Conservation (phyloP, 306 rosid species). For the Quercus suber region DNA sequence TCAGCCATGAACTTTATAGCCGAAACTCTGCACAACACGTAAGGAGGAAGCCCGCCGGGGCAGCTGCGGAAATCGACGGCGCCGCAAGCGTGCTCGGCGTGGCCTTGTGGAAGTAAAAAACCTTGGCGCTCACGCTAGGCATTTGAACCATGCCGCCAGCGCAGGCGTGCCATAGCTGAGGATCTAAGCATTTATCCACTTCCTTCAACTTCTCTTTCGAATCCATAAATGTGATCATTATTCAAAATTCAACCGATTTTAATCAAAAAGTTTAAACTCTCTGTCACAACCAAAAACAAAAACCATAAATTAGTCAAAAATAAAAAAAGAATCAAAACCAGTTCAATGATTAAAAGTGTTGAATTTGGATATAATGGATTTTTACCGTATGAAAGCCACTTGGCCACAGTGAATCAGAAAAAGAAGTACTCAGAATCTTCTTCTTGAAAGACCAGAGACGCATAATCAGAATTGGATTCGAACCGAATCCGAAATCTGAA, state of each 20-base stretch:
- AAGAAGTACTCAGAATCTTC: not conserved
- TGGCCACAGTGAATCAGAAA: constrained; percentile 19
- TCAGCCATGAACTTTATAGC: constrained; percentile 80
- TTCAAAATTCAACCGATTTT: not conserved
- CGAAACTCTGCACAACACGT: constrained; percentile 57
- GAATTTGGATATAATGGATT: not conserved
- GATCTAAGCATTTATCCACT: constrained; percentile 70
- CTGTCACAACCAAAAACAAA: too few relatives aligned
- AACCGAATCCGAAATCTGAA: constrained; percentile 14
- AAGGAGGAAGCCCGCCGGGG: constrained; percentile 49
- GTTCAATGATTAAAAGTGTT: constrained; percentile 18
- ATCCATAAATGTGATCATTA: constrained; percentile 88
- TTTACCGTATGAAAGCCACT: constrained; percentile 43
- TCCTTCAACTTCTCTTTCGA: constrained; percentile 69
- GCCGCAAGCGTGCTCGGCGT: constrained; percentile 81
- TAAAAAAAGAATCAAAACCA: not conserved
- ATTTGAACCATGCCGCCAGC: constrained; percentile 98
- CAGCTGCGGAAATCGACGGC: constrained; percentile 58
- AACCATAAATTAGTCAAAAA: not conserved
- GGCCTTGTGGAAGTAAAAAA: constrained; percentile 84
- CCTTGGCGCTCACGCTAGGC: constrained; percentile 69
- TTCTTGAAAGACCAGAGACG: constrained; percentile 1
- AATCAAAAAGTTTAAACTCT: not conserved
- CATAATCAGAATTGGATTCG: constrained; percentile 4
- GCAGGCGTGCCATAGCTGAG: constrained; percentile 96